Conservation (phyloP, 768 basidiomycete species). For the Termitomyces sp. region DNA sequence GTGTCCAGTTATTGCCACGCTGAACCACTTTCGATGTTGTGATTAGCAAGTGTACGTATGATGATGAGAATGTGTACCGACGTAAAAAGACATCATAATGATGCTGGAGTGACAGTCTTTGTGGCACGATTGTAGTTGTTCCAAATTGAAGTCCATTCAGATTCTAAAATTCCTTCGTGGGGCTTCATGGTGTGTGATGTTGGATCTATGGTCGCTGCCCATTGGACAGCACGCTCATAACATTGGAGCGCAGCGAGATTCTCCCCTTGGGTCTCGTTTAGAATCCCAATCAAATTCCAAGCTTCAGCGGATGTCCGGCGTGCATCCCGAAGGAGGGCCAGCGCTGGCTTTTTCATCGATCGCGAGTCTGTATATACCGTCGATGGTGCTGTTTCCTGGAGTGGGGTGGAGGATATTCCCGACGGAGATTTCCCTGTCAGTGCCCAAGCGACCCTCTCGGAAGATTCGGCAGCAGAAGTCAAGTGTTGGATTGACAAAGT, state of each 20-base stretch:
- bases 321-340: constrained; percentile 61
- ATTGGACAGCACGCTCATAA: constrained; percentile 66
- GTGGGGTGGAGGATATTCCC: constrained; percentile 28
- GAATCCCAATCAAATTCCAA: constrained; percentile 69
- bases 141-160: constrained; percentile 60
- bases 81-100: background rate
- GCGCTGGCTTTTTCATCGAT: constrained; percentile 53
- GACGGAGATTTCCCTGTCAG: constrained; percentile 41
- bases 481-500: constrained; percentile 53
- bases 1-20: background rate
- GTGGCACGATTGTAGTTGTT: constrained; percentile 56
- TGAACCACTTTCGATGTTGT: background rate
- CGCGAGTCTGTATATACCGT: constrained; percentile 42
- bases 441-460: constrained; percentile 57
- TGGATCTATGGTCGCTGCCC: constrained; percentile 51
- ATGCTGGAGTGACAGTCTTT: constrained; percentile 6
- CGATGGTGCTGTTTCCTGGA: constrained; percentile 32
- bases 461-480: constrained; percentile 59
- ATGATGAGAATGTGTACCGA: too few species aligned
- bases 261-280: constrained; percentile 46
- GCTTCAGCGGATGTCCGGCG: constrained; percentile 69
- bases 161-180: constrained; percentile 50
- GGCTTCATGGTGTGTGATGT: constrained; percentile 33
- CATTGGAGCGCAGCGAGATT: constrained; percentile 48
- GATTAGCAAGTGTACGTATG: background rate